These are phyloP conservation scores for Tilletiopsis washingtonensis DNA, from an alignment of 1,284 basidiomycete species.

Conservation along the genomic window DNA sequence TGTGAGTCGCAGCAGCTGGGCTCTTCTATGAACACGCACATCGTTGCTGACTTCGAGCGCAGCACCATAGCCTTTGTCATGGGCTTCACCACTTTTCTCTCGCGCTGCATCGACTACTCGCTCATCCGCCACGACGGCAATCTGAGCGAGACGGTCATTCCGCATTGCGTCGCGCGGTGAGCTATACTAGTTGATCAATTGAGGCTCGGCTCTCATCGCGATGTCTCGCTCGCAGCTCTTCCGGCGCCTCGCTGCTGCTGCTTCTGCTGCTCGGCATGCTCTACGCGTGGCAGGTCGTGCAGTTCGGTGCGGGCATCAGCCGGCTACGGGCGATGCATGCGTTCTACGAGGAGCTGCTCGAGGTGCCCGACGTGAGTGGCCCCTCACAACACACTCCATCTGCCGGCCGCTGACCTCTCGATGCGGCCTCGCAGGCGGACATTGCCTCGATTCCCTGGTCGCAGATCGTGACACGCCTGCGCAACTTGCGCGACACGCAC, in stretches of 20 bases:
- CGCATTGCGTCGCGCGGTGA: constrained; percentile 56
- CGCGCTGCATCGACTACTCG: constrained; percentile 89
- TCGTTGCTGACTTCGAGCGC: background rate
- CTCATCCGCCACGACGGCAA: constrained; percentile 52
- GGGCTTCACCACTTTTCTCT: constrained; percentile 86
- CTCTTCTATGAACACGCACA: too few species aligned
- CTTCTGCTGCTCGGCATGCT: constrained; percentile 61
- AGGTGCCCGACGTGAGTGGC: constrained; percentile 54
- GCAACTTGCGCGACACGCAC: constrained; percentile 34
- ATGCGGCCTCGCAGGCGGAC: constrained; percentile 65
- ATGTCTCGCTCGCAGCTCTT: constrained; percentile 65
- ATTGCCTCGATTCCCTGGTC: constrained; percentile 97
- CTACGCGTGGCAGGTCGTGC: constrained; percentile 59
- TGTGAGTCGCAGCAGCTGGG: constrained; percentile 67
- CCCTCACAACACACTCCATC: constrained; percentile 1
- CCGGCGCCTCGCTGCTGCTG: constrained; percentile 60
- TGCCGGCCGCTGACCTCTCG: background rate
- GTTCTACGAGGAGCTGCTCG: constrained; percentile 62
- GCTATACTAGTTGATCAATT: constrained; percentile 74
- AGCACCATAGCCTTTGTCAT: constrained; percentile 97
- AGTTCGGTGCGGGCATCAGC: constrained; percentile 55
- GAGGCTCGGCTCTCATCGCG: too few species aligned
- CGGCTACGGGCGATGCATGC: constrained; percentile 83
- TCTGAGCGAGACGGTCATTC: constrained; percentile 33
- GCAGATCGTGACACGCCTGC: constrained; percentile 78